Conservation (phyloP, 495 filamentous ascomycete species). For the Aspergillus indologenus region DNA sequence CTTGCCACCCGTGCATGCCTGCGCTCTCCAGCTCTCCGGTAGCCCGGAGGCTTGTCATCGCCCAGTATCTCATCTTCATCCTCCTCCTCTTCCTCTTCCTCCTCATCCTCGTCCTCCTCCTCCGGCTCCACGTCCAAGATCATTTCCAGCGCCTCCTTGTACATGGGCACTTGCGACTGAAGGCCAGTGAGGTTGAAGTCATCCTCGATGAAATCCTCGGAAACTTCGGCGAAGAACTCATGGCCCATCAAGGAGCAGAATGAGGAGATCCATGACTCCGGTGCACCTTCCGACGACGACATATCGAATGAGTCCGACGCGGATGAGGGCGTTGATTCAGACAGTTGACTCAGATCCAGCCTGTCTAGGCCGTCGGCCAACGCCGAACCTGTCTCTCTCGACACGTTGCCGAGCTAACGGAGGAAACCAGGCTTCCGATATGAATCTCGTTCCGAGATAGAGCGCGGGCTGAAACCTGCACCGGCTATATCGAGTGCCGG, state of each 20-base stretch:
- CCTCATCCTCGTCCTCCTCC: constrained; percentile 83
- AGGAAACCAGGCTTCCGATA: constrained; percentile 13
- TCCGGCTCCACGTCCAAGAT: constrained; percentile 97
- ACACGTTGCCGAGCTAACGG: constrained; percentile 47
- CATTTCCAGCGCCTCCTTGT: constrained; percentile 97
- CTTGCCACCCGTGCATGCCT: constrained; percentile 84
- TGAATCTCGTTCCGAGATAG: constrained; percentile 28
- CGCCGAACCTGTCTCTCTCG: constrained; percentile 51
- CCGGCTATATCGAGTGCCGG: constrained; percentile 10
- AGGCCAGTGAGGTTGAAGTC: constrained; percentile 98
- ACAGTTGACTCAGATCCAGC: constrained; percentile 52
- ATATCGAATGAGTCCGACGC: constrained; percentile 51
- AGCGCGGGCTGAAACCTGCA: constrained; percentile 9
- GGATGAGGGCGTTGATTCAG: constrained; percentile 48
- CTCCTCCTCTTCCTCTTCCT: constrained; percentile 72
- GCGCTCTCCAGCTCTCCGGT: constrained; percentile 61
- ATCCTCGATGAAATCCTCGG: constrained; percentile 98
- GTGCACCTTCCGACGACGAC: constrained; percentile 74
- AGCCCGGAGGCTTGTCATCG: constrained; percentile 57
- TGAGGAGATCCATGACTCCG: constrained; percentile 95
- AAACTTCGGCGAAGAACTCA: constrained; percentile 98
- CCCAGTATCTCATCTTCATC: constrained; percentile 74
- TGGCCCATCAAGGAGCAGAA: constrained; percentile 95
- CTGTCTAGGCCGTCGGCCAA: constrained; percentile 52
- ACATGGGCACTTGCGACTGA: constrained; percentile 95